These are phyloP conservation scores for Sindora glabra DNA, from an alignment of 306 rosid species.

Conservation along the genomic window DNA sequence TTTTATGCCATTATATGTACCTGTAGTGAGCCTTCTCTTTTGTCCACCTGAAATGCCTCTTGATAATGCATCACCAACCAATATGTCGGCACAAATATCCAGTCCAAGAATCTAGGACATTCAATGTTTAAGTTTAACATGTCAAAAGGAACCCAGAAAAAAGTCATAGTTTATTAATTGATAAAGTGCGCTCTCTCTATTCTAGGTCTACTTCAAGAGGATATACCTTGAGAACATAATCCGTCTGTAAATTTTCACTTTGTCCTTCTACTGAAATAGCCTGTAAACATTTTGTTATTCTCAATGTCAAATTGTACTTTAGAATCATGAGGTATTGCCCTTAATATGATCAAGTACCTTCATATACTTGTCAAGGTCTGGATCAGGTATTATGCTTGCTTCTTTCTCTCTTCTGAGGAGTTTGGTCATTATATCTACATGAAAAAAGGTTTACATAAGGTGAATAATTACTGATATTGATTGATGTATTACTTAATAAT, in stretches of 20 bases:
- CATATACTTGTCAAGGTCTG: conserved; percentile 55
- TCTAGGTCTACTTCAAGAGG: conserved; percentile 13
- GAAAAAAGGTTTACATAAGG: neutral
- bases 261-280: conserved; percentile 60
- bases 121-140: no score
- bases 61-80: conserved; percentile 56
- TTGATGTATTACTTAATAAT: neutral
- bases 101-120: conserved; percentile 61
- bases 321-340: neutral
- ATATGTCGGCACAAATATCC: conserved; percentile 61
- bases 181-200: neutral
- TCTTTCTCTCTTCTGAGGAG: conserved; percentile 39
- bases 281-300: conserved; percentile 32
- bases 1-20: conserved; percentile 18
- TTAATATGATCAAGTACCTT: conserved; percentile 37
- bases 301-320: neutral
- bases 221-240: conserved; percentile 50
- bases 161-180: conserved; percentile 9
- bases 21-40: conserved; percentile 72
- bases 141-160: conserved; percentile 16
- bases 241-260: conserved; percentile 50
- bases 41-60: conserved; percentile 84
- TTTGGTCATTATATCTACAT: conserved; percentile 39
- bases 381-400: conserved; percentile 46
- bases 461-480: neutral